These are phyloP conservation scores for Anacardium occidentale DNA, from an alignment of 345 rosid species.

Conservation along the genomic window DNA sequence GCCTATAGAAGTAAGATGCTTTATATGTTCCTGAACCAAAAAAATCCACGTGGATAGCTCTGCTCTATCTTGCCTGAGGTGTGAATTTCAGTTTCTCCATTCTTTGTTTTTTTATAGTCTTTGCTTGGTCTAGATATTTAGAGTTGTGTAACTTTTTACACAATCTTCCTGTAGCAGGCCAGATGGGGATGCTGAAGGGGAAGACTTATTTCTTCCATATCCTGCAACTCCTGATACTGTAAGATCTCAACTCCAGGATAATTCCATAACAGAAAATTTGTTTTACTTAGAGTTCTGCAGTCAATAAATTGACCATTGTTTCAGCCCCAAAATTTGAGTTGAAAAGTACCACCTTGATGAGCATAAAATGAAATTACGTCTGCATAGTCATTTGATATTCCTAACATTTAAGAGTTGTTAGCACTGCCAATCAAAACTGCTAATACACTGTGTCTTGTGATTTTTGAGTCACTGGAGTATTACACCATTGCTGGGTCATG, in stretches of 20 bases:
- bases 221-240: slow-evolving; percentile 25
- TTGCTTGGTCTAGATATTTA: neutral
- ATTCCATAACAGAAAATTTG: neutral
- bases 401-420: neutral
- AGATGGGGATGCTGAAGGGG: slow-evolving; percentile 50
- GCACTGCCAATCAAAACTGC: neutral
- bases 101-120: slow-evolving; percentile 1
- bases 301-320: too few species aligned
- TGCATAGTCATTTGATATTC: neutral
- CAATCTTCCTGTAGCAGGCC: slow-evolving; percentile 36
- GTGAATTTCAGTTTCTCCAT: neutral
- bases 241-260: slow-evolving; percentile 14
- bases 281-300: slow-evolving; percentile 2
- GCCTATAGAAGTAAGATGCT: neutral
- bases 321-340: neutral
- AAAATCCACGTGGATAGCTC: neutral
- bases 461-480: neutral
- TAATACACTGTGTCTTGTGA: neutral
- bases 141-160: neutral
- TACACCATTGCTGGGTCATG: neutral
- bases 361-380: neutral
- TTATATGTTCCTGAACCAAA: neutral
- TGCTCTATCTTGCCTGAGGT: neutral
- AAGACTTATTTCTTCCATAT: slow-evolving; percentile 42
- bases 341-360: neutral